Base-by-base conservation (phyloP, 345 rosid species). In the Gossypium arboreum region DNA sequence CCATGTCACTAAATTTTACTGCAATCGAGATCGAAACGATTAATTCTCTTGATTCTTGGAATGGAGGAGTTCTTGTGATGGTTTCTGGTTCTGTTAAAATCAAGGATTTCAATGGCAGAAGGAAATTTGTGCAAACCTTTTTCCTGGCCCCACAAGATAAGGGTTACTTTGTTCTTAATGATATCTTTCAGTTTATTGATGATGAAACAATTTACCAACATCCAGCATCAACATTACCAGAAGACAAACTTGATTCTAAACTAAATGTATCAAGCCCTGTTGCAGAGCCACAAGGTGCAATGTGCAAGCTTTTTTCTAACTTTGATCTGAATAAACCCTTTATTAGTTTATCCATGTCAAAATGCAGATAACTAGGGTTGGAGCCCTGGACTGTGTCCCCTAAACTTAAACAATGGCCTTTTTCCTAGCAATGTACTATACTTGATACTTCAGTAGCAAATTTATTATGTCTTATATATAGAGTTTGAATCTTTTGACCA, bases 101-200 rank as follows among this genome's bases (percentile, higher is more conserved):
- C 4, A 92, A 83, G 78, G 94, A 92, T n/a, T 84, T 77, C 41
- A 73, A 48, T 44, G 80, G 80, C 75, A 83, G 89, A 77, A 92
- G 98, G 80, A 86, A 82, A 60, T 96, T 93, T 70, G 87, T 91
- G 83, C 92, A 93, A 79, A 87, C 91, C 22, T 95, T 95, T 75
- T 93, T 95, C 73, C 94, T 95, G 12, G 99, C 98, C 72, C 99
- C 99, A 63, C 99, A 95, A 80, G 92, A 91, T 56, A 91, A 88
- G 84, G 99, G 99, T 68, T 93, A 85, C 75, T 95, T 89, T 78
- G 91, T 95, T 77, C 91, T 89, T 44, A 95, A 88, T 75, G 99
- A 95, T 87, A 85, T 93, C 77, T 93, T 95, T 77, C 97, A 88
- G 76, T 91, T 91, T 75, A 55, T 87, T 22, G 90, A 87, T 5